phyloP scores from a whole-genome alignment of 495 filamentous ascomycete genomes.

The Amphirosellinia nigrospora region DNA sequence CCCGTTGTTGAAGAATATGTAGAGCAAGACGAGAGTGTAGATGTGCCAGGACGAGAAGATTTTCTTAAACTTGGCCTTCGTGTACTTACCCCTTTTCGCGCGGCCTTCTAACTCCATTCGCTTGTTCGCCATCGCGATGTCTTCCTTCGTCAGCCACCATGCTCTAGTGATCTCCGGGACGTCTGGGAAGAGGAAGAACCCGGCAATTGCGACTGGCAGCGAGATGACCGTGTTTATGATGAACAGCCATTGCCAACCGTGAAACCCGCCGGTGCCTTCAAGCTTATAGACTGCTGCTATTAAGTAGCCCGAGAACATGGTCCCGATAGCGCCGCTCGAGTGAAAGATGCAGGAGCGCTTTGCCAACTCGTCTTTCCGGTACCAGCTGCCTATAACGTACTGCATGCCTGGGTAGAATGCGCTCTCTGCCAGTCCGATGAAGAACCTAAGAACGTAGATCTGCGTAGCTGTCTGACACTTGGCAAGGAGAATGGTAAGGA shows the following conservation, averaged over 20 bases:
- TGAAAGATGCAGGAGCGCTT: conserved; percentile 71
- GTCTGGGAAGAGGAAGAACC: conserved; percentile 67
- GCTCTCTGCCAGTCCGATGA: conserved; percentile 59
- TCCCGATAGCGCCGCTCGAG: conserved; percentile 56
- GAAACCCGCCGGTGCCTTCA: conserved; percentile 53
- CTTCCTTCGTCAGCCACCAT: conserved; percentile 53
- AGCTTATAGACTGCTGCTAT: conserved; percentile 65
- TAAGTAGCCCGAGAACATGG: conserved; percentile 66
- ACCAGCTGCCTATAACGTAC: conserved; percentile 60
- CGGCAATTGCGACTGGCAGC: conserved; percentile 56
- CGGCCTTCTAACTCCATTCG: conserved; percentile 54
- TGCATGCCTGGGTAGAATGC: conserved; percentile 56
- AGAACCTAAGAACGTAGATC: conserved; percentile 64
- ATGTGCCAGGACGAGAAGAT: conserved; percentile 55
- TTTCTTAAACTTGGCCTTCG: conserved; percentile 45
- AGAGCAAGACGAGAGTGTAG: conserved; percentile 44
- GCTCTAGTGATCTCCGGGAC: conserved; percentile 64
- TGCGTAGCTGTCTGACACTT: conserved; percentile 54
- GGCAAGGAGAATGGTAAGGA: conserved; percentile 57
- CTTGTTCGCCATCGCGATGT: conserved; percentile 47
- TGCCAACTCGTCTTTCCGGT: conserved; percentile 60
- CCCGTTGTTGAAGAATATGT: conserved; percentile 49
- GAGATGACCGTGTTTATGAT: conserved; percentile 56
- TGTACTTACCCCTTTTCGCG: conserved; percentile 44
- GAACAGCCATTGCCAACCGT: conserved; percentile 58